These are phyloP conservation scores for Erysimum cheiranthoides DNA, from an alignment of 345 rosid species.

Conservation along the genomic window DNA sequence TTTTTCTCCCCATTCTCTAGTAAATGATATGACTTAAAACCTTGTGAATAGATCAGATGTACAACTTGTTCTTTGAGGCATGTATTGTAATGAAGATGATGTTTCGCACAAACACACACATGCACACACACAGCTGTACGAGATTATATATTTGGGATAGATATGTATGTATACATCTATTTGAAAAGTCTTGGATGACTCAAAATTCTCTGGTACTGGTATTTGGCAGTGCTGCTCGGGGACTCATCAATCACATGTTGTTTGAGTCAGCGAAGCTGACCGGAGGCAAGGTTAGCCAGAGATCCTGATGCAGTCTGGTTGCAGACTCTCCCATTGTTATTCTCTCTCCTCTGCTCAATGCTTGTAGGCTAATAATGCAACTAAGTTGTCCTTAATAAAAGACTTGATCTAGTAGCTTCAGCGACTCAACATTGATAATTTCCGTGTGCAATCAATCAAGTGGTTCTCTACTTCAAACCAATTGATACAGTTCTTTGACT, in stretches of 20 bases:
- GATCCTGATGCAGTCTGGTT: constrained; percentile 40
- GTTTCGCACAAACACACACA: constrained; percentile 7
- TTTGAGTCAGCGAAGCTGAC: constrained; percentile 78
- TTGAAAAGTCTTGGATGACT: constrained; percentile 19
- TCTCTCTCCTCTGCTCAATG: constrained; percentile 27
- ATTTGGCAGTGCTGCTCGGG: constrained; percentile 89
- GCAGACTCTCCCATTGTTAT: constrained; percentile 9
- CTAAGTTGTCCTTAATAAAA: constrained; percentile 14
- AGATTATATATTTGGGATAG: constrained; percentile 8
- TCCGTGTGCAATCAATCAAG: constrained; percentile 24
- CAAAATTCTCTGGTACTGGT: constrained; percentile 24
- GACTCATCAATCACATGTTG: constrained; percentile 91
- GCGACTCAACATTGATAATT: constrained; percentile 15
- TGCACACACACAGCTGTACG: neutral
- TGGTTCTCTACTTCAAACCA: constrained; percentile 22
- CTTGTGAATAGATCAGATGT: neutral
- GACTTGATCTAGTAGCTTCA: constrained; percentile 23
- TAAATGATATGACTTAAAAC: constrained; percentile 1
- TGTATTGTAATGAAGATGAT: constrained; percentile 7
- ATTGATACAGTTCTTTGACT: neutral
- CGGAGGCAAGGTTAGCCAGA: constrained; percentile 77
- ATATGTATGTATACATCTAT: constrained; percentile 3
- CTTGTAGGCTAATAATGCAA: constrained; percentile 32
- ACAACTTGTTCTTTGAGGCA: constrained; percentile 20
- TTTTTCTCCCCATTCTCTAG: neutral